Base-by-base conservation (phyloP, 441 rosid species). In the Populus hybrid region DNA sequence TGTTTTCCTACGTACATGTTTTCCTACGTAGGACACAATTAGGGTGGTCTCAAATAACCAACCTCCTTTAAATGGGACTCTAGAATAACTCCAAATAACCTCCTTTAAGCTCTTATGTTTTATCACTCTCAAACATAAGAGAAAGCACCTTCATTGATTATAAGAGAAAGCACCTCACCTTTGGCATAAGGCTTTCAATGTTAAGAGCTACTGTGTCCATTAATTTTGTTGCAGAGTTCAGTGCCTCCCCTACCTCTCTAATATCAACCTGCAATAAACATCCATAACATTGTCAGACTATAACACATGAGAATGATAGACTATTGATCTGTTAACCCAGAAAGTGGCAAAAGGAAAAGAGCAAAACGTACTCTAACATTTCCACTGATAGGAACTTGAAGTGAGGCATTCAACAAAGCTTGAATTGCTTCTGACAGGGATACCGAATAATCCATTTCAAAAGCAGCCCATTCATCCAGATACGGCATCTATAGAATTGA, bases 381-480 rank as follows among this genome's bases (percentile, higher is more conserved):
- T 72, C 81, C 91, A 75, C 88, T 78, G 30, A 88, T 78, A 72
- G 97, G 97, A 12, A 92, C 90, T 77, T 86, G 90, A 68, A 85
- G 67, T 8, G 91, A 89, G 74, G 89, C 75, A 73, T 90, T 90
- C 72, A 80, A 64, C 83, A 92, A 84, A 72, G 95, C 92, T 86
- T 89, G 89, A 74, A 70, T 85, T 74, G 85, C 84, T 83, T 92
- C 95, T 20, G 90, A 81, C 36, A 94, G 72, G 26, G 90, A 89
- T 74, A 11, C 53, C 73, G 81, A 85, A 81, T 91, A 90, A 20
- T 86, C 94, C n/a, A 42, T 88, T 84, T 89, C 91, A 20, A 90
- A 32, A 1, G 64, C 82, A 18, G 84, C 85, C 98, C 97, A 94
- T 76, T 83, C 86, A 24, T 92, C 97, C 70, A 94, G 87, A 81